Percentiles rank a stretch among this genome's conserved stretches.
phyloP scores from a whole-genome alignment of 164 flowering plant genomes.

The Vitis labrusca region DNA sequence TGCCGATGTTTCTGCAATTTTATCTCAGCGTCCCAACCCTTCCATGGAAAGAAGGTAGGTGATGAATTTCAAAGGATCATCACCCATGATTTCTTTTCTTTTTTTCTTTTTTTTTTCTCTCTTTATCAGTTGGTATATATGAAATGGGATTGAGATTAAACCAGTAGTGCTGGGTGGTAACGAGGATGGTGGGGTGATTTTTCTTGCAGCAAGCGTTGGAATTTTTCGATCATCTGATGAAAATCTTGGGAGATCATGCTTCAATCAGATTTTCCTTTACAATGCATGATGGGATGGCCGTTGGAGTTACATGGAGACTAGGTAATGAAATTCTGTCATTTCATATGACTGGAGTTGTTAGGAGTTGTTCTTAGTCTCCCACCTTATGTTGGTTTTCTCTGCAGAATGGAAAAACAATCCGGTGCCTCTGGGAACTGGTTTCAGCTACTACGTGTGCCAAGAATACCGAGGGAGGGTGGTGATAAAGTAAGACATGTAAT shows the following conservation, averaged over 20 bases:
- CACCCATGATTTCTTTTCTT: not conserved
- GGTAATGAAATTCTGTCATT: constrained; percentile 22
- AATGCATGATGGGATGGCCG: constrained; percentile 50
- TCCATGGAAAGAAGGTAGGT: constrained; percentile 58
- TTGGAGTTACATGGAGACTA: constrained; percentile 56
- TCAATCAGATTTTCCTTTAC: constrained; percentile 8
- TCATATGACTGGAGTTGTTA: too few species aligned
- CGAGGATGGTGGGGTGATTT: not conserved
- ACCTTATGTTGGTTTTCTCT: not conserved
- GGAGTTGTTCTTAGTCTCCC: too few species aligned
- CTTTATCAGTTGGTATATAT: not conserved
- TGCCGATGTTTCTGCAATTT: constrained; percentile 57
- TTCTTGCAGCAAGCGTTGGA: constrained; percentile 60
- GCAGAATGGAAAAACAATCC: constrained; percentile 54
- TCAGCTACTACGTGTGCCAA: constrained; percentile 56
- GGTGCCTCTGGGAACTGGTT: constrained; percentile 54
- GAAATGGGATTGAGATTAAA: too few species aligned
- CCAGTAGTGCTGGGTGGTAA: too few species aligned
- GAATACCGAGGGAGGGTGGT: constrained; percentile 52
- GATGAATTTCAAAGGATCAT: not conserved
- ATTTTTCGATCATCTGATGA: constrained; percentile 46
- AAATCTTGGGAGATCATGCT: constrained; percentile 33
- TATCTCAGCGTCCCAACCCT: constrained; percentile 36
- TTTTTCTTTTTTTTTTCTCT: not conserved
- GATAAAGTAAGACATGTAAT: constrained; percentile 33